Percentiles rank a stretch among this genome's conserved stretches.
Evolutionary conservation across 352 stramenopile species (phyloP).

Genomic region (Globisporangium heterothallicum): DNA sequence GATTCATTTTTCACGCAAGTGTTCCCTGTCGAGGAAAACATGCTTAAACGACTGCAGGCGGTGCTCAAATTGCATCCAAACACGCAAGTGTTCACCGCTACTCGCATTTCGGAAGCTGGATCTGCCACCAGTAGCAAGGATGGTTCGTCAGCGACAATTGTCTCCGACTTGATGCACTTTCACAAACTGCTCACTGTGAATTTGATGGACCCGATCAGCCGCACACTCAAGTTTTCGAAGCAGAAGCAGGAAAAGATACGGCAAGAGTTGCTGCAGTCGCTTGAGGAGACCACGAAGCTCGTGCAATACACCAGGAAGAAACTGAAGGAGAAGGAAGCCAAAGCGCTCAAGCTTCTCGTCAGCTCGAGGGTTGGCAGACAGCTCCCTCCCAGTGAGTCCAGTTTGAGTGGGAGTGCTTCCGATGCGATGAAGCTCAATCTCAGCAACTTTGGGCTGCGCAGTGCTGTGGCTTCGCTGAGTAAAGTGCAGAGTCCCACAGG

Average conservation of each 20-base stretch:
- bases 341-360: constrained; percentile 9
- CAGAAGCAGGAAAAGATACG: constrained; percentile 41
- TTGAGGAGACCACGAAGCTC: constrained; percentile 26
- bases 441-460: constrained; percentile 21
- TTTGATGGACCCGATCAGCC: constrained; percentile 39
- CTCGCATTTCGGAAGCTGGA: not conserved
- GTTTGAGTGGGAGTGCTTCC: constrained; percentile 1
- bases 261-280: constrained; percentile 28
- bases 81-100: constrained; percentile 9
- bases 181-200: constrained; percentile 37
- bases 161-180: constrained; percentile 24
- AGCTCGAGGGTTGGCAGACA: not conserved
- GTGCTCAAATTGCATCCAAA: constrained; percentile 16
- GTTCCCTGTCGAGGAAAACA: constrained; percentile 26
- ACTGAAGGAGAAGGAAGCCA: constrained; percentile 19
- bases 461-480: constrained; percentile 15
- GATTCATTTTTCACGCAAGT: constrained; percentile 32
- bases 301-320: constrained; percentile 18
- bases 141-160: constrained; percentile 6
- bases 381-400: not conserved
- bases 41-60: constrained; percentile 30
- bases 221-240: constrained; percentile 46
- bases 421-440: constrained; percentile 12
- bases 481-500: not conserved
- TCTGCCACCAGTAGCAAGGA: not conserved